A percentile compares a stretch with the other conserved stretches of the same genome.
Evolutionary conservation across 805 yeast species (phyloP).

Genomic region (Wilhelminamyces savonicus): DNA sequence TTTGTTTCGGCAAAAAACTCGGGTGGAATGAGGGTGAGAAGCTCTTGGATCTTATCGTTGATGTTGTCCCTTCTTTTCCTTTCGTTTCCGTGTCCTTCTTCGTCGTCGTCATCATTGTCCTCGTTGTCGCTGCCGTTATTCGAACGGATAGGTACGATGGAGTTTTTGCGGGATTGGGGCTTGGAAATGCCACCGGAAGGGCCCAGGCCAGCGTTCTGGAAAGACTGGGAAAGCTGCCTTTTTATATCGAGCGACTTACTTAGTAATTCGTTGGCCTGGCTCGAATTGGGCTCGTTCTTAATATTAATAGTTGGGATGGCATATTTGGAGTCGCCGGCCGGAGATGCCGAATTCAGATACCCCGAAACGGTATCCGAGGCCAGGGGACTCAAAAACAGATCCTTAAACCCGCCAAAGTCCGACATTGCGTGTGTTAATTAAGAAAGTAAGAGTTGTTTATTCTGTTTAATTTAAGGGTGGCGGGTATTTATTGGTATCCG

Average conservation of each 20-base stretch:
- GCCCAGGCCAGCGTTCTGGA: constrained; percentile 14
- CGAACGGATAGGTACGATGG: constrained; percentile 19
- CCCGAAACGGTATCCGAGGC: constrained; percentile 10
- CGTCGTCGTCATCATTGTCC: constrained; percentile 14
- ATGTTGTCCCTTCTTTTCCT: constrained; percentile 38
- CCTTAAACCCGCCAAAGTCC: constrained; percentile 12
- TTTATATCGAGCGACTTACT: constrained; percentile 32
- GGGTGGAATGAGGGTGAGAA: constrained; percentile 30
- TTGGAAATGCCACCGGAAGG: constrained; percentile 27
- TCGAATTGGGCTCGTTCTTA: constrained; percentile 14
- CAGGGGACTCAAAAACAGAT: constrained; percentile 10
- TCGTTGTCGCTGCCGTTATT: constrained; percentile 8
- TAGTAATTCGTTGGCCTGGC: constrained; percentile 16
- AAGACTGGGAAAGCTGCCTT: constrained; percentile 35
- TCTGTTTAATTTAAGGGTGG: too few relatives aligned
- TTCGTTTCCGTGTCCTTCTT: constrained; percentile 33
- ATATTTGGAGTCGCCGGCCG: too few relatives aligned
- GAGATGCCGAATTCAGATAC: too few relatives aligned
- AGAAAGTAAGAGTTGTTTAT: too few relatives aligned
- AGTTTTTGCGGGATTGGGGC: constrained; percentile 32
- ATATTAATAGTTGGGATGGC: constrained; percentile 27
- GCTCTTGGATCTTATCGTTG: constrained; percentile 40
- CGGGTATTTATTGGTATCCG: too few relatives aligned
- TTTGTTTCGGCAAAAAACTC: constrained; percentile 18
- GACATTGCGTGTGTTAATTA: neutral